Percentiles rank a stretch among this genome's conserved stretches.
Conservation (phyloP, 441 rosid genomes). For the Rhodomyrtus psidioides region DNA sequence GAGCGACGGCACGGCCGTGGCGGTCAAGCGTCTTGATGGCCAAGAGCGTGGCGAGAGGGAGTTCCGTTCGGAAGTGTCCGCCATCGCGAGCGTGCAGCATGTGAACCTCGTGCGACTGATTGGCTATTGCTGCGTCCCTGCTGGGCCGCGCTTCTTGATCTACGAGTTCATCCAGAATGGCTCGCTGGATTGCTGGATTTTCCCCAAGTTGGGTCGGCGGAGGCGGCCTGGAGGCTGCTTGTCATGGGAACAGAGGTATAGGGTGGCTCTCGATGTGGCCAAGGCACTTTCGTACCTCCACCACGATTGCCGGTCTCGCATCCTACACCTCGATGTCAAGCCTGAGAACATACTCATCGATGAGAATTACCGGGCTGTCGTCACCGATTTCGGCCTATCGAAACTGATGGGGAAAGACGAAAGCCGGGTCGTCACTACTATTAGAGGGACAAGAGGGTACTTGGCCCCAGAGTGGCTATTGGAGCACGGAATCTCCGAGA, state of each 20-base stretch:
- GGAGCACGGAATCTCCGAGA: constrained; percentile 60
- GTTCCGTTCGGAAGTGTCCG: constrained; percentile 67
- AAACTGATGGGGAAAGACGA: constrained; percentile 61
- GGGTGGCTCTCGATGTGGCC: constrained; percentile 70
- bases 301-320: constrained; percentile 67
- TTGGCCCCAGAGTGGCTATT: constrained; percentile 87
- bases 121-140: constrained; percentile 45
- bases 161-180: constrained; percentile 63
- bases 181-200: constrained; percentile 75
- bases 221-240: constrained; percentile 42
- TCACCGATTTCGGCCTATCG: constrained; percentile 74
- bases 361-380: constrained; percentile 55
- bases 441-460: constrained; percentile 75
- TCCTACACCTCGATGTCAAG: constrained; percentile 83
- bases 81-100: constrained; percentile 82
- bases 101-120: constrained; percentile 54
- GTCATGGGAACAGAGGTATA: constrained; percentile 59
- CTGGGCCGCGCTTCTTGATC: constrained; percentile 47
- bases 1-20: constrained; percentile 57
- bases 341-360: constrained; percentile 73
- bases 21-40: constrained; percentile 61
- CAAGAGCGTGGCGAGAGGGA: constrained; percentile 74
- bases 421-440: constrained; percentile 57
- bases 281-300: constrained; percentile 74
- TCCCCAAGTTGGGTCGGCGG: constrained; percentile 12